These are phyloP conservation scores for Galerina sulciceps DNA, from an alignment of 768 basidiomycete species.

Conservation along the genomic window DNA sequence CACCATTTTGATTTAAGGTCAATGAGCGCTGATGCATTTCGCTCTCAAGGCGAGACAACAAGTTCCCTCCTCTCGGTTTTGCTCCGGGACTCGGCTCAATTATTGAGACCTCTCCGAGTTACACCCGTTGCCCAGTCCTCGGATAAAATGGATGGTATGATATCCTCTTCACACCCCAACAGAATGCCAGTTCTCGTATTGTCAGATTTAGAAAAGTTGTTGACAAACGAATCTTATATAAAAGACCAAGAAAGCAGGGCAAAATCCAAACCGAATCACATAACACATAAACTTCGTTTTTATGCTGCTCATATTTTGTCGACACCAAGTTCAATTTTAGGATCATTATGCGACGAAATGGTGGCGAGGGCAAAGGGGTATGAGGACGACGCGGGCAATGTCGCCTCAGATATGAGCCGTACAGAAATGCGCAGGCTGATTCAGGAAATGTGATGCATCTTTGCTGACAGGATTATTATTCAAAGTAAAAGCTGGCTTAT, in stretches of 20 bases:
- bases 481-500: too few relatives aligned
- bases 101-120: slow-evolving; percentile 57
- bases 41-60: slow-evolving; percentile 36
- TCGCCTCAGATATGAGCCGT: background rate
- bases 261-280: slow-evolving; percentile 34
- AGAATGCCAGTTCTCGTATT: slow-evolving; percentile 48
- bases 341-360: slow-evolving; percentile 40
- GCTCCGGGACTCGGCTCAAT: slow-evolving; percentile 53
- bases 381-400: background rate
- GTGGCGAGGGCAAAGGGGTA: slow-evolving; percentile 14
- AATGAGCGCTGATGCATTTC: slow-evolving; percentile 3
- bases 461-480: too few relatives aligned
- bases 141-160: slow-evolving; percentile 18
- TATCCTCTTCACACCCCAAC: slow-evolving; percentile 42
- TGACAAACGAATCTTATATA: slow-evolving; percentile 22
- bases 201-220: slow-evolving; percentile 57
- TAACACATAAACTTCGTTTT: slow-evolving; percentile 66
- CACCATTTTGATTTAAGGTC: slow-evolving; percentile 2
- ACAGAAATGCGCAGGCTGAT: background rate
- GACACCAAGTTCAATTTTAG: slow-evolving; percentile 46
- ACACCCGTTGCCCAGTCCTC: slow-evolving; percentile 21
- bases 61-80: slow-evolving; percentile 54
- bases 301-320: slow-evolving; percentile 67
- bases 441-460: too few relatives aligned
- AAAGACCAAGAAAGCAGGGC: background rate